Conservation (phyloP, 257 asterid species). For the Jaltomata sinuosa region DNA sequence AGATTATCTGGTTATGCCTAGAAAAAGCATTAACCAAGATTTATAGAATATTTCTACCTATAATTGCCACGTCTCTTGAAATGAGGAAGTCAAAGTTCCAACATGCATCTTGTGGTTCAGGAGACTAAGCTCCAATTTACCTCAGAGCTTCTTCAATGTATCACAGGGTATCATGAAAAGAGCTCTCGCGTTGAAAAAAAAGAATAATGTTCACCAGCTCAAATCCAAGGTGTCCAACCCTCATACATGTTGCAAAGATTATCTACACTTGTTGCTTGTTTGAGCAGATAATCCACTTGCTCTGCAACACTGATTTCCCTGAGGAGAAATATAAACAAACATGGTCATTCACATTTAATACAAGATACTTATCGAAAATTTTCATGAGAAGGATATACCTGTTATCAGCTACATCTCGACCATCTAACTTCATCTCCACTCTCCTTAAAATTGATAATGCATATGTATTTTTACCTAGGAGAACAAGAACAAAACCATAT, state of each 20-base stretch:
- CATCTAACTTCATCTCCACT: slow-evolving; percentile 93
- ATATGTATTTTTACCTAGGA: slow-evolving; percentile 75
- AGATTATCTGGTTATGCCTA: not conserved
- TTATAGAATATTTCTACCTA: not conserved
- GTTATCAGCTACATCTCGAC: slow-evolving; percentile 66
- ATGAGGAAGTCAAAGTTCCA: not conserved
- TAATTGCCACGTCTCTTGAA: not conserved
- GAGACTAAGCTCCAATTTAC: slow-evolving; percentile 10
- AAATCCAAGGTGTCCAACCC: slow-evolving; percentile 99
- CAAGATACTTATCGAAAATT: slow-evolving; percentile 1
- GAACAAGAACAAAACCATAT: slow-evolving; percentile 9
- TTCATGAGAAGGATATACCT: slow-evolving; percentile 44
- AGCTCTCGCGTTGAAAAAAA: not conserved
- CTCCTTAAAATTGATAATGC: slow-evolving; percentile 78
- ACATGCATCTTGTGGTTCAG: slow-evolving; percentile 4
- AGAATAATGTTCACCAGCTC: slow-evolving; percentile 19
- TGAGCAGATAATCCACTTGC: slow-evolving; percentile 90
- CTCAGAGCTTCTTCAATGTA: slow-evolving; percentile 3
- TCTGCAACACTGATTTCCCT: slow-evolving; percentile 70
- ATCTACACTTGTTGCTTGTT: slow-evolving; percentile 83
- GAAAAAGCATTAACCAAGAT: not conserved
- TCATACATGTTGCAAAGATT: slow-evolving; percentile 98
- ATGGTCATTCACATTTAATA: not conserved
- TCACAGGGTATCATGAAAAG: slow-evolving; percentile 12
- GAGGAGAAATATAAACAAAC: slow-evolving; percentile 6